Evolutionary conservation across 208 protist species (phyloP).

Genomic region (Tritrichomonas foetus): DNA sequence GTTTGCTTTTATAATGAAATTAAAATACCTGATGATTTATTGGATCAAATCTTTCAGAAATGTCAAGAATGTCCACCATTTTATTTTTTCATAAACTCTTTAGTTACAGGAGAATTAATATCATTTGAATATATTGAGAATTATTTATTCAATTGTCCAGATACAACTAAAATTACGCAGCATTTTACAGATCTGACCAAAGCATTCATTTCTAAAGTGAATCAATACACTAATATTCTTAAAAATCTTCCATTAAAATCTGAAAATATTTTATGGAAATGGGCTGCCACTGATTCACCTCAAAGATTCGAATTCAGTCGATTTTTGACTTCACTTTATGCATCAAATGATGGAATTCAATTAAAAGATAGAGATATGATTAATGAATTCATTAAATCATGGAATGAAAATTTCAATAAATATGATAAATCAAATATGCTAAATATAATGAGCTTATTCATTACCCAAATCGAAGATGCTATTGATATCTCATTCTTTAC

Average conservation of each 20-base stretch:
- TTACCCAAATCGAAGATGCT: neutral
- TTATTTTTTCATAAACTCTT: neutral
- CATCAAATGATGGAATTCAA: neutral
- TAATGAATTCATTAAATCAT: neutral
- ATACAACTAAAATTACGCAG: neutral
- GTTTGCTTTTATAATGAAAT: neutral
- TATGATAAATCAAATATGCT: neutral
- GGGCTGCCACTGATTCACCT: neutral
- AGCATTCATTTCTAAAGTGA: neutral
- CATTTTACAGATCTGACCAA: neutral
- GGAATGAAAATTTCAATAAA: neutral
- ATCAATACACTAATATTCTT: neutral
- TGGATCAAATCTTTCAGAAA: too few species aligned
- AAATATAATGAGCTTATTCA: neutral
- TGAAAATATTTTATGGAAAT: conserved; percentile 11
- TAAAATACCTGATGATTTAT: neutral
- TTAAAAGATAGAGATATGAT: neutral
- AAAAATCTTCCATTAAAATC: neutral
- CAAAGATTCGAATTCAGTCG: neutral
- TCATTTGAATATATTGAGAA: neutral
- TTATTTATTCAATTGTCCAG: neutral
- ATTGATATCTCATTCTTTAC: neutral
- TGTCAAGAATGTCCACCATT: too few species aligned
- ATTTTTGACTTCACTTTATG: neutral
- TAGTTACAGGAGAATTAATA: neutral